Conservation (phyloP, 768 basidiomycete genomes). For the Tulasnella calospora region DNA sequence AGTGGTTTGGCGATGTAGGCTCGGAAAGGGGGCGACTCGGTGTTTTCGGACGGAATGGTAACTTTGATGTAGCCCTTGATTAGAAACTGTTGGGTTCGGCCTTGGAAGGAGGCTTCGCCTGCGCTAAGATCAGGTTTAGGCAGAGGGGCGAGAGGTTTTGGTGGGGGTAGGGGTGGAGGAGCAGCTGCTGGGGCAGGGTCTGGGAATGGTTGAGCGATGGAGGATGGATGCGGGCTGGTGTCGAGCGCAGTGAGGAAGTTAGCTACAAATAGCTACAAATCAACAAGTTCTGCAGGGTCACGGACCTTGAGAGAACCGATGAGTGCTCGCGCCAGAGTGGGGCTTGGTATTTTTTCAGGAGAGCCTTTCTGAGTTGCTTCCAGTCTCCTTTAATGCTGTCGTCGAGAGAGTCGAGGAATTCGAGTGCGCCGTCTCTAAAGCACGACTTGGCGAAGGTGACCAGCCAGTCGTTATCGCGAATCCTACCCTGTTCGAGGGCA, state of each 20-base stretch:
- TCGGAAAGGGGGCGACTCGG: background rate
- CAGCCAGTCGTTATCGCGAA: background rate
- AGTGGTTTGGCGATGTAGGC: background rate
- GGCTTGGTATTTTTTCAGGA: background rate
- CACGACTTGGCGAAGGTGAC: background rate
- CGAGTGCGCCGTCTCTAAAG: background rate
- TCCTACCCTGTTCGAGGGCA: background rate
- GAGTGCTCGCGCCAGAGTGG: background rate
- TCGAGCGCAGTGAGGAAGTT: background rate
- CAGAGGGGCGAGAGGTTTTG: background rate
- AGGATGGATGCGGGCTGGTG: background rate
- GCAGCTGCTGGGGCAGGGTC: background rate
- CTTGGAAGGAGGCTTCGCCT: background rate
- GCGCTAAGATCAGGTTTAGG: background rate
- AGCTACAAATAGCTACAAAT: too few species aligned
- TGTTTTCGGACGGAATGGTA: background rate
- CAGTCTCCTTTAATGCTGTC: background rate
- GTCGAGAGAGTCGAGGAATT: background rate
- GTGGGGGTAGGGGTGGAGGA: background rate
- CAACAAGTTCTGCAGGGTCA: background rate
- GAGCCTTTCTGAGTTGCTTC: background rate
- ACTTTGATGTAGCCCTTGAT: background rate
- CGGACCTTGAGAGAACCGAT: background rate
- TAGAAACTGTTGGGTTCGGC: background rate
- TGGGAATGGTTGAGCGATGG: background rate